These are phyloP conservation scores for Pestalotiopsis fici DNA, from an alignment of 2,329 filamentous ascomycete genomes.

Conservation along the genomic window DNA sequence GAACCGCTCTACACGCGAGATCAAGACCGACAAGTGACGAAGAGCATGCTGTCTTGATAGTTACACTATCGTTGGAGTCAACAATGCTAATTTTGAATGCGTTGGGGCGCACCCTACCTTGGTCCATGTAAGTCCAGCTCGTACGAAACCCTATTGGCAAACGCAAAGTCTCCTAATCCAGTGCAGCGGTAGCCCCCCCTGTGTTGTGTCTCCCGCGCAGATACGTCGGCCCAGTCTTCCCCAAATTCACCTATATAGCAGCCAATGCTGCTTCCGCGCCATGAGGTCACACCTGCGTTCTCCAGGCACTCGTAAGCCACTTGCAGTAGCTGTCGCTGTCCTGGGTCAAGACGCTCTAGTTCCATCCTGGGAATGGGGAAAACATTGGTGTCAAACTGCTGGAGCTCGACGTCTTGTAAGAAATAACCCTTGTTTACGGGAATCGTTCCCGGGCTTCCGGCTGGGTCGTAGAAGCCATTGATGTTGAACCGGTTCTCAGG, in stretches of 20 bases:
- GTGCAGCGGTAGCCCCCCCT: constrained; percentile 20
- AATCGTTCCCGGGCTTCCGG: no score
- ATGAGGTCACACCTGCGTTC: constrained; percentile 29
- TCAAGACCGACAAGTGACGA: no score
- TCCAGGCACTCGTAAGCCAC: constrained; percentile 35
- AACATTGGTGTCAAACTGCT: constrained; percentile 27
- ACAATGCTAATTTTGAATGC: no score
- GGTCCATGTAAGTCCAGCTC: constrained; percentile 5
- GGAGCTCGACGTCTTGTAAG: no score
- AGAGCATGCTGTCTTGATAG: no score
- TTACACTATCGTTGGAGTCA: no score
- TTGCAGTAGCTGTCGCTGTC: constrained; percentile 36
- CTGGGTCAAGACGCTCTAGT: constrained; percentile 31
- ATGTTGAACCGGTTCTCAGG: no score
- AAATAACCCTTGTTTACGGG: no score
- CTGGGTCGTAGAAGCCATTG: no score
- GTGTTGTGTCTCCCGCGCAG: constrained; percentile 20
- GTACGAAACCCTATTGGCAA: constrained; percentile 25
- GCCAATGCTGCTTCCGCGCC: constrained; percentile 30
- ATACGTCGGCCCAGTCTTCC: constrained; percentile 31
- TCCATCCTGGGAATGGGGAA: constrained; percentile 28
- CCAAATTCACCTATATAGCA: constrained; percentile 34
- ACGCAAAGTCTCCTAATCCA: constrained; percentile 22
- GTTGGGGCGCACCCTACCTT: no score
- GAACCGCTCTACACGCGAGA: no score